Percentiles rank a stretch among this genome's conserved stretches.
Conservation (phyloP, 169 alveolate genomes). For the Plasmodium vivax region DNA sequence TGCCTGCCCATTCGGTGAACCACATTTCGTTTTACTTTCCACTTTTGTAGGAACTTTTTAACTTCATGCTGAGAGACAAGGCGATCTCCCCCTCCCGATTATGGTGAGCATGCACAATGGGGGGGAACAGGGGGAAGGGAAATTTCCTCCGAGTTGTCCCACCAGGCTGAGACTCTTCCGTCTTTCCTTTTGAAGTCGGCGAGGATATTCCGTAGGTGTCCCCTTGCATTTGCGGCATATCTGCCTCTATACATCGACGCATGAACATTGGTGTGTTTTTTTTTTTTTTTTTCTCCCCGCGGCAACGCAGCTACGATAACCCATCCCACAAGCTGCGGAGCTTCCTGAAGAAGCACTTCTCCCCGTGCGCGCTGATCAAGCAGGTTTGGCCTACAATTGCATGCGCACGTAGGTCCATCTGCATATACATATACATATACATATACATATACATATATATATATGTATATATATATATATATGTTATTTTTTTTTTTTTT, state of each 20-base stretch:
- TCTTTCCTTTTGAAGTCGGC: not conserved
- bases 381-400: slow-evolving; percentile 3
- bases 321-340: slow-evolving; percentile 40
- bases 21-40: not conserved
- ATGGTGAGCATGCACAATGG: slow-evolving; percentile 8
- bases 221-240: not conserved
- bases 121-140: not conserved
- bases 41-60: slow-evolving; percentile 26
- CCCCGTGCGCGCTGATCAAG: slow-evolving; percentile 34
- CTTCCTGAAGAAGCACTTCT: slow-evolving; percentile 32
- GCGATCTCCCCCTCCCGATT: not conserved
- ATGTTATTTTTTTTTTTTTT: not conserved
- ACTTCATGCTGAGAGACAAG: slow-evolving; percentile 50
- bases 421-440: not conserved
- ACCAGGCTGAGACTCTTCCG: not conserved
- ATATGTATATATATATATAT: not conserved
- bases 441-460: not conserved
- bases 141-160: not conserved
- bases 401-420: not conserved
- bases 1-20: not conserved
- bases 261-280: not conserved
- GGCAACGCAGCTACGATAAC: slow-evolving; percentile 25
- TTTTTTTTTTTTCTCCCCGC: not conserved
- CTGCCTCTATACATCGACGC: not conserved
- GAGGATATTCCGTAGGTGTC: not conserved